These are phyloP conservation scores for Russula olivacea DNA, from an alignment of 768 basidiomycete species.

Conservation along the genomic window DNA sequence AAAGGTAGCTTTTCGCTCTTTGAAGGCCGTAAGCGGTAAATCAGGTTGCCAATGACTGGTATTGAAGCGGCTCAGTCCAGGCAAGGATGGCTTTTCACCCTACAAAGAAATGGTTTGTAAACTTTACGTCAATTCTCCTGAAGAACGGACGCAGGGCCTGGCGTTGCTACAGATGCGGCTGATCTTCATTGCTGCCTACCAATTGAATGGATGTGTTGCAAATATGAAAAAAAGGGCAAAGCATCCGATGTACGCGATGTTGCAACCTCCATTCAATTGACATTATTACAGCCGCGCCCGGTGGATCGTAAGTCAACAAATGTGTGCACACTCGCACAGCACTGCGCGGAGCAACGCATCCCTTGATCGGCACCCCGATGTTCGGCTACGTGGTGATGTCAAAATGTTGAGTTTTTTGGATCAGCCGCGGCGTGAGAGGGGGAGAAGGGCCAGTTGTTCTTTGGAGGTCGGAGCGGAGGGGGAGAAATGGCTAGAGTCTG, in stretches of 20 bases:
- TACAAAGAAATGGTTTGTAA: neutral
- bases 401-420: constrained; percentile 7
- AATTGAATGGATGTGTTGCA: neutral
- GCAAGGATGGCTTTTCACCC: neutral
- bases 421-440: constrained; percentile 13
- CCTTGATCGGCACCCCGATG: constrained; percentile 9
- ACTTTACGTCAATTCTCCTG: neutral
- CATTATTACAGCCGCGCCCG: no score
- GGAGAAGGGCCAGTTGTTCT: no score
- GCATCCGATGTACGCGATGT: no score
- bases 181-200: neutral
- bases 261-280: no score
- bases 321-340: neutral
- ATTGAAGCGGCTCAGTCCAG: neutral
- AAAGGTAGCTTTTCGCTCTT: no score
- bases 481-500: no score
- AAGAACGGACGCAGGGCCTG: no score
- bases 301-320: neutral
- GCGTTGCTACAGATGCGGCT: neutral
- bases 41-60: neutral
- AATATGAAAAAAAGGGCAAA: no score
- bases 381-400: constrained; percentile 13
- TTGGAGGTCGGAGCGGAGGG: neutral
- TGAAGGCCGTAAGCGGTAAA: neutral
- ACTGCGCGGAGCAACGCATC: neutral